Evolutionary conservation across 2,329 filamentous ascomycete species (phyloP).

Genomic region (Bimuria novae-zelandiae): DNA sequence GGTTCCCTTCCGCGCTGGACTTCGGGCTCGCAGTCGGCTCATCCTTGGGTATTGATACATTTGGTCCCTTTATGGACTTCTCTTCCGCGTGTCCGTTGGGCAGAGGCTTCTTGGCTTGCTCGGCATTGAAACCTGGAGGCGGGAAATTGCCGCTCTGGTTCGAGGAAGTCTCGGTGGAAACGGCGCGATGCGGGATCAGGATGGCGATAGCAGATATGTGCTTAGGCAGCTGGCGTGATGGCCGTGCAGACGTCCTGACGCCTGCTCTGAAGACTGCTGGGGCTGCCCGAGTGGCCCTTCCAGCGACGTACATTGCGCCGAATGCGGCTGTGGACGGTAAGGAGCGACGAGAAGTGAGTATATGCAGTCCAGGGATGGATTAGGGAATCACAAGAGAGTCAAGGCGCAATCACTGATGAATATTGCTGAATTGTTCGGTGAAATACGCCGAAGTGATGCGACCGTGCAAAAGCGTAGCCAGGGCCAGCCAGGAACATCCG

Average conservation of each 20-base stretch:
- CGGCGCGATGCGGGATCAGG: constrained; percentile 57
- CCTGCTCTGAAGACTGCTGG: constrained; percentile 53
- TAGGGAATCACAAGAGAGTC: constrained; percentile 10
- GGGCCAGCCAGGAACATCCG: constrained; percentile 14
- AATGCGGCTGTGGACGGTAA: constrained; percentile 21
- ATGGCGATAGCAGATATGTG: constrained; percentile 62
- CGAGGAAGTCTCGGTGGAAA: constrained; percentile 63
- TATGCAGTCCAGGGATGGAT: constrained; percentile 5
- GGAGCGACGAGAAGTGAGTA: constrained; percentile 17
- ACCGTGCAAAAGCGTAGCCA: constrained; percentile 10
- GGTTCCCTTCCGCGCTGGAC: constrained; percentile 52
- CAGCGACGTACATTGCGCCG: constrained; percentile 51
- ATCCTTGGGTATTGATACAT: constrained; percentile 43
- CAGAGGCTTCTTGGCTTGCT: constrained; percentile 84
- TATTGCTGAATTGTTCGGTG: constrained; percentile 2
- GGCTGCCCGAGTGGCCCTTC: constrained; percentile 51
- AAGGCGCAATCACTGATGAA: constrained; percentile 11
- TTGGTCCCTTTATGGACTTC: constrained; percentile 31
- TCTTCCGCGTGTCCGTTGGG: constrained; percentile 53
- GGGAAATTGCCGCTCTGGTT: constrained; percentile 62
- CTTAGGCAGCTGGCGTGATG: constrained; percentile 52
- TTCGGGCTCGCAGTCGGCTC: constrained; percentile 52
- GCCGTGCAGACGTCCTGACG: constrained; percentile 48
- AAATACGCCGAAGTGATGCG: constrained; percentile 16
- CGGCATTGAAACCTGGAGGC: constrained; percentile 88